Evolutionary conservation across 257 asterid genomes (phyloP).

Genomic region (Nicotiana attenuata): DNA sequence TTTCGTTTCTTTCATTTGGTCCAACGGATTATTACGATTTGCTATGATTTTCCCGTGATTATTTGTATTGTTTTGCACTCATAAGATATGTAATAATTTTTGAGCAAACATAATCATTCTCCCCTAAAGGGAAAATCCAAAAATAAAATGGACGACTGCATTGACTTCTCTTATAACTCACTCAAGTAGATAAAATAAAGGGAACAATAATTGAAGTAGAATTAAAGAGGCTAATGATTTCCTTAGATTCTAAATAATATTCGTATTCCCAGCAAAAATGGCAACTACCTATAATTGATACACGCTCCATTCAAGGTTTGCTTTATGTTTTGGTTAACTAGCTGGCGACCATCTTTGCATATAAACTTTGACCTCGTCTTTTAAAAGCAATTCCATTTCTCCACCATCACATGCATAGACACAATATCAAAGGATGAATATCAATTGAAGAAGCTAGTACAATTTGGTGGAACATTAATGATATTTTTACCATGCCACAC

Average conservation of each 20-base stretch:
- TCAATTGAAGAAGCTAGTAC: no score
- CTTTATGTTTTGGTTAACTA: constrained; percentile 39
- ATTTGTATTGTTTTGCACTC: no score
- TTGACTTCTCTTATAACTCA: not conserved
- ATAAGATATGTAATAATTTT: no score
- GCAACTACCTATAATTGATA: not conserved
- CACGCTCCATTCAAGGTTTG: not conserved
- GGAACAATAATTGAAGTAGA: not conserved
- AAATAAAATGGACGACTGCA: not conserved
- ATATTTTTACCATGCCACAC: no score
- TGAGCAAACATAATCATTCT: not conserved
- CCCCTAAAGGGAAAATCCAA: not conserved
- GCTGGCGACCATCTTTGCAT: constrained; percentile 18
- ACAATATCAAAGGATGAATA: not conserved
- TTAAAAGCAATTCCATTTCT: not conserved
- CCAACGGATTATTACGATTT: no score
- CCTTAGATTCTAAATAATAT: not conserved
- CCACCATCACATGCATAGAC: not conserved
- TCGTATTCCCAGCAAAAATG: not conserved
- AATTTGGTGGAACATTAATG: no score
- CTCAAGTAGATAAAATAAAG: no score
- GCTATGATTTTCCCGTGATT: no score
- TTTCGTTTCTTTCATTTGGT: no score
- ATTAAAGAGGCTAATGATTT: not conserved
- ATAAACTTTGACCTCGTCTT: constrained; percentile 29